phyloP scores from a whole-genome alignment of 805 yeast genomes.

The Candida fluviatilis region DNA sequence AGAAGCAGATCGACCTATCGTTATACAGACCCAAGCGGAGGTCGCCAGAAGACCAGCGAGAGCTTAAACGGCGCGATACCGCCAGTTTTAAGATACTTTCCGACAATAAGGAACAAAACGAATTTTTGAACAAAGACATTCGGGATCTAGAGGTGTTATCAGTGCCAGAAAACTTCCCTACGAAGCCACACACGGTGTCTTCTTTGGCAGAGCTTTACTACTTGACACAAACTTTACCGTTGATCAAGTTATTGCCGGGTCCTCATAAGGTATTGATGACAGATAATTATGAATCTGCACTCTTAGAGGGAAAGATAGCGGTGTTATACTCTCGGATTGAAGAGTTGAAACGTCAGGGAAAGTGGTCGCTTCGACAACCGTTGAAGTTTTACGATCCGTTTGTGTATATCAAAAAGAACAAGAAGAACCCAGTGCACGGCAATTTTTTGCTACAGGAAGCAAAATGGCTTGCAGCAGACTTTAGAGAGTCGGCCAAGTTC shows the following conservation, averaged over 20 bases:
- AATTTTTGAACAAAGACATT: constrained; percentile 21
- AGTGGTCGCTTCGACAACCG: constrained; percentile 92
- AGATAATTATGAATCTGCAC: constrained; percentile 76
- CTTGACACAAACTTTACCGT: constrained; percentile 82
- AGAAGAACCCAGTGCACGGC: constrained; percentile 56
- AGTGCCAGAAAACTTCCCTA: constrained; percentile 40
- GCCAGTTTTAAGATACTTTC: not conserved
- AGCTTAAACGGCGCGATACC: not conserved
- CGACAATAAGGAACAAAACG: constrained; percentile 10
- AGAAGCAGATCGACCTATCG: constrained; percentile 1
- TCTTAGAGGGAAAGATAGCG: constrained; percentile 86
- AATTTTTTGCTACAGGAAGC: constrained; percentile 71
- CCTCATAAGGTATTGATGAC: constrained; percentile 86
- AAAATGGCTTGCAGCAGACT: constrained; percentile 79
- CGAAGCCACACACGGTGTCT: constrained; percentile 35
- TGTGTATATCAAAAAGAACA: constrained; percentile 12
- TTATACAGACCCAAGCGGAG: constrained; percentile 3
- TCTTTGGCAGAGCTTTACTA: constrained; percentile 85
- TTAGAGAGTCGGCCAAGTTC: constrained; percentile 63
- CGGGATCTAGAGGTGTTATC: constrained; percentile 33
- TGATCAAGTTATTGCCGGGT: constrained; percentile 74
- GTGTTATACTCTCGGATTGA: constrained; percentile 89
- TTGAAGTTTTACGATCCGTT: constrained; percentile 67
- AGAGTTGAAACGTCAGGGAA: constrained; percentile 78
- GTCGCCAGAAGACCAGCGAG: not conserved